Percentiles rank a stretch among this genome's conserved stretches.
These are phyloP conservation scores for Eruca vesicaria DNA, from an alignment of 441 rosid genomes.

Conservation along the genomic window DNA sequence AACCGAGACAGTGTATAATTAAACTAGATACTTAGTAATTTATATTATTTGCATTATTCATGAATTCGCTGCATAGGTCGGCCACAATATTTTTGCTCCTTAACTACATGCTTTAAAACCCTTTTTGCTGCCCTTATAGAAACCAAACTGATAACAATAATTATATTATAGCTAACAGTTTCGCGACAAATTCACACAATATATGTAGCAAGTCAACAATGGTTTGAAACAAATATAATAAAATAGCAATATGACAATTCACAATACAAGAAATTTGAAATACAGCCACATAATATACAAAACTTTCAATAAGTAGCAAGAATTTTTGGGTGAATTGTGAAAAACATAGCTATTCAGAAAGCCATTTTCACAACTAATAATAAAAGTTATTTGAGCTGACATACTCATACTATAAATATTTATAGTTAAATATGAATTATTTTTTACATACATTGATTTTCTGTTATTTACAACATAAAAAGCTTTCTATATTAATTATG, in stretches of 20 bases:
- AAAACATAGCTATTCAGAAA: no score
- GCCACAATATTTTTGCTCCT: constrained; percentile 12
- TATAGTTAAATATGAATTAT: no score
- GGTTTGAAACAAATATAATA: neutral
- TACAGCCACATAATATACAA: no score
- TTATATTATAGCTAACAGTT: neutral
- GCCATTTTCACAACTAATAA: no score
- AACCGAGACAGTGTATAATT: neutral
- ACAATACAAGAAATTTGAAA: no score
- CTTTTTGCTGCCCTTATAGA: neutral
- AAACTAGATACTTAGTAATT: neutral
- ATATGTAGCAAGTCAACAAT: neutral
- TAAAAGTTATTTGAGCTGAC: no score
- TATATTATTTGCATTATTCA: constrained; percentile 7
- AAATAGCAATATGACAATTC: neutral
- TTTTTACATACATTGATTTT: no score
- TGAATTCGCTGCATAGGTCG: constrained; percentile 21
- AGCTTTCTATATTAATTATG: no score
- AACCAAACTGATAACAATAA: neutral
- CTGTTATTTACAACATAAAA: no score
- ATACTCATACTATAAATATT: no score
- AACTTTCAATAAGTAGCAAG: no score
- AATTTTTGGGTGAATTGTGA: no score
- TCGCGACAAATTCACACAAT: neutral
- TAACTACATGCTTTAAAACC: neutral